Conservation (phyloP, 2,329 filamentous ascomycete species). For the Pestalotiopsis sp. region DNA sequence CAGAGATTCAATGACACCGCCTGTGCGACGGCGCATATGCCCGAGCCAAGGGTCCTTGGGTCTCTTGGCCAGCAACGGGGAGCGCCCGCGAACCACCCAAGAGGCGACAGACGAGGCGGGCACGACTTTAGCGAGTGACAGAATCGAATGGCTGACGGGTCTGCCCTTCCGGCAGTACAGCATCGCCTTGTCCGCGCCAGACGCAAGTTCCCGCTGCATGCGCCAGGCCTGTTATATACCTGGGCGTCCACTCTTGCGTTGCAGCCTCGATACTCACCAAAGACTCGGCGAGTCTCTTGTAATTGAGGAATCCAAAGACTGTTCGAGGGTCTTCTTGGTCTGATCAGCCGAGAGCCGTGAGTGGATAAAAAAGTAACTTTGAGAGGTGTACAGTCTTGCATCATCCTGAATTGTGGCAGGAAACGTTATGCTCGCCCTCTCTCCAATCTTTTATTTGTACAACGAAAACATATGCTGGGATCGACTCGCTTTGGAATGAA, state of each 20-base stretch:
- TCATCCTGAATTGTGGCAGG: no score
- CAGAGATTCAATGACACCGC: neutral
- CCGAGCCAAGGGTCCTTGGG: neutral
- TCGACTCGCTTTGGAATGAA: no score
- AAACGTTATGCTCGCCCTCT: no score
- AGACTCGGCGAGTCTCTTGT: neutral
- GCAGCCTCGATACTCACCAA: neutral
- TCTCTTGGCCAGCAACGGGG: neutral
- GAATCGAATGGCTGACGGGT: neutral
- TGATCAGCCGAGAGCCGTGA: neutral
- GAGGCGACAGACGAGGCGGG: neutral
- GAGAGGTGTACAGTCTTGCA: no score
- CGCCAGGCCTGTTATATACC: neutral
- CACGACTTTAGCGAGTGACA: neutral
- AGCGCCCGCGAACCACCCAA: neutral
- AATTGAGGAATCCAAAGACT: neutral
- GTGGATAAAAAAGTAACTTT: no score
- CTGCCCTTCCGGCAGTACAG: neutral
- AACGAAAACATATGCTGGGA: no score
- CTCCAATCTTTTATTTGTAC: no score
- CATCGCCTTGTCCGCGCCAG: neutral
- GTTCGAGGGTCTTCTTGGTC: neutral
- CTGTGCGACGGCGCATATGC: neutral
- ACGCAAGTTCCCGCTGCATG: neutral
- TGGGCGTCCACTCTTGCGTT: neutral